These are phyloP conservation scores for Rhododendron williamsianum DNA, from an alignment of 148 eudicot species.

Conservation along the genomic window DNA sequence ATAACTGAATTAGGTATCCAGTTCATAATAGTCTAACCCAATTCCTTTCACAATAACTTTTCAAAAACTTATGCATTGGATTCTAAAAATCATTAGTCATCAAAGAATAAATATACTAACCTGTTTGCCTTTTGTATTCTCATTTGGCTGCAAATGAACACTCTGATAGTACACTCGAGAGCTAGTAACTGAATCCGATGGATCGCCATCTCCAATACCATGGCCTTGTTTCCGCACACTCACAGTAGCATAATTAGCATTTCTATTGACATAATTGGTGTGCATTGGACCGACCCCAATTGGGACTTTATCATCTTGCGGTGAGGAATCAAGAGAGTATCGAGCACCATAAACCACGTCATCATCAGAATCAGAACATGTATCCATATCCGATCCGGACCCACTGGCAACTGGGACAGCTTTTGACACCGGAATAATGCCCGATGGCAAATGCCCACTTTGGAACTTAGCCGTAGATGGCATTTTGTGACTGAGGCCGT, in stretches of 20 bases:
- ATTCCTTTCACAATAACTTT: neutral
- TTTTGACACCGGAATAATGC: constrained; percentile 10
- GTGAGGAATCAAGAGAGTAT: constrained; percentile 26
- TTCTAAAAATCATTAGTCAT: neutral
- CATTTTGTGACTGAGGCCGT: constrained; percentile 11
- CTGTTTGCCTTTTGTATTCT: constrained; percentile 10
- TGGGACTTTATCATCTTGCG: constrained; percentile 23
- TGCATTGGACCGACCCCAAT: neutral
- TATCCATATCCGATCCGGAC: constrained; percentile 30
- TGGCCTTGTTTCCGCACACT: neutral
- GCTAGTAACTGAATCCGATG: constrained; percentile 13
- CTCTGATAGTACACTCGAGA: constrained; percentile 7
- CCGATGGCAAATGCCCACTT: constrained; percentile 29
- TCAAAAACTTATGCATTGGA: neutral
- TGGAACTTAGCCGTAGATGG: constrained; percentile 23
- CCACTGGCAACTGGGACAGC: constrained; percentile 5
- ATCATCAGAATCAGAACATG: constrained; percentile 25
- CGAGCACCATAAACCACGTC: constrained; percentile 20
- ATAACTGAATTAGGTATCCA: neutral
- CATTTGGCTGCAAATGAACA: neutral
- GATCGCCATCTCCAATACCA: constrained; percentile 5
- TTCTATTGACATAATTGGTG: neutral
- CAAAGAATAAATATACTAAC: neutral
- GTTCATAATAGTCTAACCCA: neutral
- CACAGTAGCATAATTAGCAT: constrained; percentile 1